These are phyloP conservation scores for Pythium guiyangense DNA, from an alignment of 352 stramenopile genomes.

Conservation along the genomic window DNA sequence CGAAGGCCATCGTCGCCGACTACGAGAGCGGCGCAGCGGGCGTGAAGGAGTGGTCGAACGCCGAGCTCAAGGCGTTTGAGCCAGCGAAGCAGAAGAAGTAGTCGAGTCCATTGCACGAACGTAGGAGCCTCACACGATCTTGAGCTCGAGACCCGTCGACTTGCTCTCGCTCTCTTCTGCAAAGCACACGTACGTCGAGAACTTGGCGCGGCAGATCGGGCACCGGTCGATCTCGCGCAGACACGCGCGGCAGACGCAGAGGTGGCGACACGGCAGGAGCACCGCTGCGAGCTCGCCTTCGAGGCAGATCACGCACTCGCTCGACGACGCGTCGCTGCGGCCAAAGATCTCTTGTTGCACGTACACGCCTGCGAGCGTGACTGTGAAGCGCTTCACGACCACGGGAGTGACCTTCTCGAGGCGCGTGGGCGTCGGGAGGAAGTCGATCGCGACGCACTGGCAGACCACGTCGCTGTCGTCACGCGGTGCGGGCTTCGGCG, in stretches of 20 bases:
- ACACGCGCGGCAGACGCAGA: conserved; percentile 59
- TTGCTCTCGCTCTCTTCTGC: conserved; percentile 3
- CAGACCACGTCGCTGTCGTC: conserved; percentile 21
- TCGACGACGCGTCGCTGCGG: conserved; percentile 12
- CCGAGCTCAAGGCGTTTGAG: conserved; percentile 54
- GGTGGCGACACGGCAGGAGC: conserved; percentile 59
- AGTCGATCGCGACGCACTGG: conserved; percentile 53
- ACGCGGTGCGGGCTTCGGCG: not conserved
- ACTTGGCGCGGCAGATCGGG: conserved; percentile 59
- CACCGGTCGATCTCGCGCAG: conserved; percentile 71
- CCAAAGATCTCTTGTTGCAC: conserved; percentile 58
- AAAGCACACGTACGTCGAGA: conserved; percentile 52
- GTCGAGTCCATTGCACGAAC: no score
- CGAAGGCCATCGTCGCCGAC: conserved; percentile 64
- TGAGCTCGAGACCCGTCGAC: conserved; percentile 5
- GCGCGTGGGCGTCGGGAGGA: conserved; percentile 42
- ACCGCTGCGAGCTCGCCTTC: conserved; percentile 33
- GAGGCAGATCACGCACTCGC: conserved; percentile 68
- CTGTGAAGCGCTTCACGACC: conserved; percentile 45
- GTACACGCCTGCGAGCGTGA: conserved; percentile 32
- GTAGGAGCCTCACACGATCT: conserved; percentile 7
- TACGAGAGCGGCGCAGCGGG: conserved; percentile 46
- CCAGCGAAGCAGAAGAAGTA: conserved; percentile 3
- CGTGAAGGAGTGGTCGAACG: conserved; percentile 44
- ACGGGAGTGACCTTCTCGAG: conserved; percentile 22